A percentile compares a stretch with the other conserved stretches of the same genome.
phyloP scores from a whole-genome alignment of 2,329 filamentous ascomycete genomes.

The Cladosporium sp. region DNA sequence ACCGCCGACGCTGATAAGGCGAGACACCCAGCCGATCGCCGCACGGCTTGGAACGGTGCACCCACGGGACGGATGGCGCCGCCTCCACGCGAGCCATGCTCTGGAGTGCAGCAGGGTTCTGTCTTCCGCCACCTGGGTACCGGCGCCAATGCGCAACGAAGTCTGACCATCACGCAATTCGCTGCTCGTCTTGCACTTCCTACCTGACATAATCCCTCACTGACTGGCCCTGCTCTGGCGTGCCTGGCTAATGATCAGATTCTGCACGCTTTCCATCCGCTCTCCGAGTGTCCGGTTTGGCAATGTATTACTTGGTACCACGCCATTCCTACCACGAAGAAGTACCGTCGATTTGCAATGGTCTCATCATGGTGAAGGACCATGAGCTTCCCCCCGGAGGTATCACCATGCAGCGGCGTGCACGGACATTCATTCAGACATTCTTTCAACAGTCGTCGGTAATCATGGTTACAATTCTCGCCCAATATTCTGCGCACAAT shows the following conservation, averaged over 20 bases:
- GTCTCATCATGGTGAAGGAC: background rate
- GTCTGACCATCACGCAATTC: background rate
- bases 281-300: background rate
- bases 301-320: background rate
- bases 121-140: constrained; percentile 2
- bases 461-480: too few species aligned
- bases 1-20: too few species aligned
- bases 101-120: background rate
- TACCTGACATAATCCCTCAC: background rate
- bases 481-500: too few species aligned
- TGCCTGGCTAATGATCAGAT: too few species aligned
- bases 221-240: too few species aligned
- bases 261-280: background rate
- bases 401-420: too few species aligned
- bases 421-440: too few species aligned
- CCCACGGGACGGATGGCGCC: background rate
- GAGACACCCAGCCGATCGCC: background rate
- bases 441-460: too few species aligned
- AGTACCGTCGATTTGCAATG: background rate
- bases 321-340: background rate
- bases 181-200: background rate
- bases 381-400: background rate
- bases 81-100: constrained; percentile 3
- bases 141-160: background rate
- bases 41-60: background rate